Base-by-base conservation (phyloP, 192 early-diverging fungal species). In the Rhizoclosmatium globosum region DNA sequence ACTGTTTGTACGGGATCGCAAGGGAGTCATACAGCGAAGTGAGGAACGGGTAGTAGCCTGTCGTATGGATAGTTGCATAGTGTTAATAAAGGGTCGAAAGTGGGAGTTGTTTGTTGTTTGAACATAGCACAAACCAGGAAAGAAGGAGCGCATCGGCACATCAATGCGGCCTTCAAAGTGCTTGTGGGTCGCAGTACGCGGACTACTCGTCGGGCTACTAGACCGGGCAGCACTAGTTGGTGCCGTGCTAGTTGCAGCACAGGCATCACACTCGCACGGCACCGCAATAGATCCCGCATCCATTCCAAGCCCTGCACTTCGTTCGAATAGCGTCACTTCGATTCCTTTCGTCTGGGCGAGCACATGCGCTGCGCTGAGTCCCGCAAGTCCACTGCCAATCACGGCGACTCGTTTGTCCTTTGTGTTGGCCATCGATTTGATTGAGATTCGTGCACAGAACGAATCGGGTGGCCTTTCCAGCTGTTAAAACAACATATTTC, bases 101-200 rank as follows among this genome's bases (percentile, higher is more conserved):
- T 45, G 43, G 0, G 23, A 64, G 6, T 39, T 39, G 62, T 15
- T 9, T 6, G 39, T 68, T 45, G 60, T 68, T 43, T 45, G 7
- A 43, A 41, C 21, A 19, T 6, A 77, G 39, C 70, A 11, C 71
- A 46, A 45, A 84, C 81, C 82, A 15, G 84, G 84, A 59, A 85
- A 87, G 74, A 89, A 87, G 41, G 77, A 80, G 44, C 88, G 80
- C 88, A 89, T 89, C 19, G 88, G 88, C 4, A 88, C 86, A 53
- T 87, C 88, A 59, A 89, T 87, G n/a, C 85, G 70, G n/a, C 73
- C 53, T 15, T n/a, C 11, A 43, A 43, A 62, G 46, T 74, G 72
- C 23, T 17, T 44, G 31, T 62, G 4, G 60, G 7, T 62, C 6
- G 21, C 15, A 62, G 15, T 62, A 7, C 9, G 4, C 60, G 23